Percentiles rank a stretch among this genome's conserved stretches.
phyloP scores from a whole-genome alignment of 2,329 filamentous ascomycete species.

The Aureobasidium sp. region DNA sequence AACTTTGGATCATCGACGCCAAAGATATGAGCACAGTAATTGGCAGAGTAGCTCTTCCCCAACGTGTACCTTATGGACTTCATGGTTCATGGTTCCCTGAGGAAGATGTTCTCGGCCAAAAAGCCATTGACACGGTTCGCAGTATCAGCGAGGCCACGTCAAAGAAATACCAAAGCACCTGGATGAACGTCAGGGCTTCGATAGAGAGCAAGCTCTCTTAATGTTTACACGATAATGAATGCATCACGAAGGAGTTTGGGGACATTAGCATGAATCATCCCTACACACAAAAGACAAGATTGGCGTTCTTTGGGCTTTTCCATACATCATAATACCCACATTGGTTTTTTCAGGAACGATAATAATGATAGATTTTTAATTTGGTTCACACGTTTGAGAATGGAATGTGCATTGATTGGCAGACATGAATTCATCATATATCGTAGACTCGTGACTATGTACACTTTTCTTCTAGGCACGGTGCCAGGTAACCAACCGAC shows the following conservation, averaged over 20 bases:
- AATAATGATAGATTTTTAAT: not conserved
- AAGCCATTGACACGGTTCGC: conserved; percentile 31
- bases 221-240: conserved; percentile 1
- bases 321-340: not conserved
- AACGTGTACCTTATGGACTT: conserved; percentile 63
- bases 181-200: conserved; percentile 27
- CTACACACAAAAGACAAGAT: not conserved
- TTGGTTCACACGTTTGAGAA: not conserved
- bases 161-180: conserved; percentile 21
- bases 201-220: conserved; percentile 25
- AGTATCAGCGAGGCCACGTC: conserved; percentile 22
- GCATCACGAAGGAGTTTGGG: conserved; percentile 1
- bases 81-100: conserved; percentile 58
- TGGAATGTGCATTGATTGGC: not conserved
- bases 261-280: not conserved
- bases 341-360: not conserved
- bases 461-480: not conserved
- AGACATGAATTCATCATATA: not conserved
- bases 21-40: conserved; percentile 55
- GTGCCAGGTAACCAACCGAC: not conserved
- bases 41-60: conserved; percentile 53
- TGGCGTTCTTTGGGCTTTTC: not conserved
- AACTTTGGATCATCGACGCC: conserved; percentile 64
- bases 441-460: not conserved
- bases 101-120: conserved; percentile 46